Evolutionary conservation across 768 basidiomycete species (phyloP).

Genomic region (Cyclocybe cylindracea): DNA sequence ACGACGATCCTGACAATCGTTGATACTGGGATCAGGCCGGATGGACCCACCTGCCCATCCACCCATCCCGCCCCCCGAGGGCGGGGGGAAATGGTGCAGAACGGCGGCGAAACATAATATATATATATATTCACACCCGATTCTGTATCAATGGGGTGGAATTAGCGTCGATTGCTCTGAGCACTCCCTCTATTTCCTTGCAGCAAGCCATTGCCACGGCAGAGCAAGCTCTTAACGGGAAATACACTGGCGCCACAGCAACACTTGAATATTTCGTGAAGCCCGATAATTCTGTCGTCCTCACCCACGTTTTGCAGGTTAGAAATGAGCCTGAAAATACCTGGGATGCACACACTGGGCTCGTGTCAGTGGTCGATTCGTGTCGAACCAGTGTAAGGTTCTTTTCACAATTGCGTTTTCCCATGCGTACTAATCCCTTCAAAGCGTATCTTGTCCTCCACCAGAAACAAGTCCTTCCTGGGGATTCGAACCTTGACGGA

Average conservation of each 20-base stretch:
- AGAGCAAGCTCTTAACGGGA: constrained; percentile 39
- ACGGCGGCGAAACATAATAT: too few relatives aligned
- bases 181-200: constrained; percentile 36
- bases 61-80: too few relatives aligned
- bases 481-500: constrained; percentile 49
- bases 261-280: constrained; percentile 44
- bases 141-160: not conserved
- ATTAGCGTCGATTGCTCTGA: constrained; percentile 27
- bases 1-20: too few relatives aligned
- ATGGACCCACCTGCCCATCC: too few relatives aligned
- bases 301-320: constrained; percentile 43
- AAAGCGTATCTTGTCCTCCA: not conserved
- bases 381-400: constrained; percentile 41
- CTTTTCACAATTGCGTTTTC: not conserved
- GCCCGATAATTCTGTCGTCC: constrained; percentile 37
- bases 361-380: constrained; percentile 58
- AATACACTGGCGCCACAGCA: constrained; percentile 40
- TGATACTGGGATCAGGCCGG: too few relatives aligned
- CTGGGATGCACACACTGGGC: constrained; percentile 57
- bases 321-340: constrained; percentile 34
- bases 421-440: not conserved
- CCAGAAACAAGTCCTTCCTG: constrained; percentile 46
- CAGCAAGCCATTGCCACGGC: constrained; percentile 34
- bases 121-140: not conserved
- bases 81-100: too few relatives aligned